These are phyloP conservation scores for Fistulinella staudtii DNA, from an alignment of 1,284 basidiomycete species.

Conservation along the genomic window DNA sequence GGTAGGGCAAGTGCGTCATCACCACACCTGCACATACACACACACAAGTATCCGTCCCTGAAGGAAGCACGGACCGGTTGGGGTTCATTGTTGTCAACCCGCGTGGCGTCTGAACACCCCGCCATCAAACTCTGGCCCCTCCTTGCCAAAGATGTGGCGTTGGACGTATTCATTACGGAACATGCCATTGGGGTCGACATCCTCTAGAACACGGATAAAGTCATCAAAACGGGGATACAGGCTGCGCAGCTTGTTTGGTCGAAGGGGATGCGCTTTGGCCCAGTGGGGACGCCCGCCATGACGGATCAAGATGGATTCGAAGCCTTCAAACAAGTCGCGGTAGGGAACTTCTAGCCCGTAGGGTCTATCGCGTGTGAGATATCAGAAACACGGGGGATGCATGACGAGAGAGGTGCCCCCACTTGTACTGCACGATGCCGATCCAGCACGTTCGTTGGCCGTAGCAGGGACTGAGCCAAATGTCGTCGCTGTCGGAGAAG, in stretches of 20 bases:
- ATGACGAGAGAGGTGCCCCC: conserved; percentile 30
- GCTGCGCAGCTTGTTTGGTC: conserved; percentile 59
- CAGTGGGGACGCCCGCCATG: conserved; percentile 91
- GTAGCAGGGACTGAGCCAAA: conserved; percentile 89
- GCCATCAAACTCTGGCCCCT: conserved; percentile 41
- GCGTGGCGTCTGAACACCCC: conserved; percentile 51
- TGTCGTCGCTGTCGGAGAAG: conserved; percentile 85
- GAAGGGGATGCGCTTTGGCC: conserved; percentile 89
- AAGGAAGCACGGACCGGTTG: neutral
- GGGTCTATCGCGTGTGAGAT: too few species aligned
- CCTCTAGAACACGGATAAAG: conserved; percentile 66
- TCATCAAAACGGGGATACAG: conserved; percentile 85
- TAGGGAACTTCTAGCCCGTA: conserved; percentile 90
- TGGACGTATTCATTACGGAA: conserved; percentile 80
- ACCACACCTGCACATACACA: too few species aligned
- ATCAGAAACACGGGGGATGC: too few species aligned
- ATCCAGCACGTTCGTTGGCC: conserved; percentile 87
- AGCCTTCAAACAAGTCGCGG: conserved; percentile 73
- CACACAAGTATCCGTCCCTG: neutral
- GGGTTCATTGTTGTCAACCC: conserved; percentile 9
- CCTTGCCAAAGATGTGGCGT: conserved; percentile 65
- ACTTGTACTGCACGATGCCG: conserved; percentile 96
- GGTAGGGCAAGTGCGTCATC: too few species aligned
- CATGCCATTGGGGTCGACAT: conserved; percentile 77
- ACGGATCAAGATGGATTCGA: conserved; percentile 70